Conservation (phyloP, 192 early-diverging fungal genomes). For the Coemansia sp. region DNA sequence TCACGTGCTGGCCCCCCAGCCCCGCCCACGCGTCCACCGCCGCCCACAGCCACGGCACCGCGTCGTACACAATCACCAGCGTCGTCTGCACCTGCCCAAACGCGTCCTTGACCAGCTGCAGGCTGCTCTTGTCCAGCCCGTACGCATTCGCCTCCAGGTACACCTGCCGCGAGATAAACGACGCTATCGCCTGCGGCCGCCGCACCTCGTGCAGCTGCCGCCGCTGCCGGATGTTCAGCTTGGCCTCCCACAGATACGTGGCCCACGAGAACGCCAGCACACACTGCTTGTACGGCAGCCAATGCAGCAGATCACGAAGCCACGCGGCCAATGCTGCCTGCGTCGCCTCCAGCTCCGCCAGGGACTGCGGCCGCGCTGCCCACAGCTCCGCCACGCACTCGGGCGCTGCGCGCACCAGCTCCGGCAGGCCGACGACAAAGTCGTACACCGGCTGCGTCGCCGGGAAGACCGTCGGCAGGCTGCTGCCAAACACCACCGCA, state of each 20-base stretch:
- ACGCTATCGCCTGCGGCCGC: conserved; percentile 65
- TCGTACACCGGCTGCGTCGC: conserved; percentile 35
- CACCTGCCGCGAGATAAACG: conserved; percentile 69
- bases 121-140: conserved; percentile 76
- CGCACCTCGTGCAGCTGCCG: conserved; percentile 60
- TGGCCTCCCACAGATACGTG: conserved; percentile 77
- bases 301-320: conserved; percentile 23
- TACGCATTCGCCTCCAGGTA: conserved; percentile 83
- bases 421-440: conserved; percentile 17
- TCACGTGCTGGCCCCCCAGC: conserved; percentile 68
- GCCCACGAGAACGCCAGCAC: conserved; percentile 68
- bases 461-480: conserved; percentile 42
- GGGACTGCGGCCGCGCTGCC: conserved; percentile 8
- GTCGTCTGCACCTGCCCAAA: conserved; percentile 67
- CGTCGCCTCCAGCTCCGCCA: conserved; percentile 16
- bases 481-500: conserved; percentile 26
- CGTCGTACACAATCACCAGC: conserved; percentile 62
- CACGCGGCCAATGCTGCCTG: neutral
- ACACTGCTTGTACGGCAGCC: conserved; percentile 72
- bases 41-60: conserved; percentile 72
- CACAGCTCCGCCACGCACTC: neutral
- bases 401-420: neutral
- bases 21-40: conserved; percentile 54
- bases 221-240: conserved; percentile 80
- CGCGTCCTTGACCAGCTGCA: conserved; percentile 63